Conservation (phyloP, 306 rosid genomes). For the Cercis canadensis region DNA sequence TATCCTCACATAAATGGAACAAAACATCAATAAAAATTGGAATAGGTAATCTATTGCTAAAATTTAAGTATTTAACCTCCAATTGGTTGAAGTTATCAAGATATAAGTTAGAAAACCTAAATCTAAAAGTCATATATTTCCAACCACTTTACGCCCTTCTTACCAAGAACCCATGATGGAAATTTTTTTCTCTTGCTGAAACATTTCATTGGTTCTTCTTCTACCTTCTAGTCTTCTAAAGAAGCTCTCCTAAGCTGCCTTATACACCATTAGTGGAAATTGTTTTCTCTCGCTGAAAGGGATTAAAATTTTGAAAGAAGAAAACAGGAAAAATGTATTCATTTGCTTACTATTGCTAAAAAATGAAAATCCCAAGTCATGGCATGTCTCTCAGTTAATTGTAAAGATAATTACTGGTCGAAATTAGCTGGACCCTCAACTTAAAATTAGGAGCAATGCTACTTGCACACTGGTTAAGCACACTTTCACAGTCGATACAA, state of each 20-base stretch:
- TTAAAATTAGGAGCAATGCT: not conserved
- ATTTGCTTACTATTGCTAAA: not conserved
- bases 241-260: not conserved
- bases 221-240: not conserved
- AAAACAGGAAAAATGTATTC: too few species aligned
- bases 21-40: slow-evolving; percentile 1
- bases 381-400: too few species aligned
- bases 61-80: not conserved
- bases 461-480: not conserved
- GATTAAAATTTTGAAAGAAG: too few species aligned
- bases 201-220: slow-evolving; percentile 1
- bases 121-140: slow-evolving; percentile 6
- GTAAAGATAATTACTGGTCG: not conserved
- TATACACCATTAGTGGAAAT: not conserved
- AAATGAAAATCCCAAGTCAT: not conserved
- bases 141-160: slow-evolving; percentile 1
- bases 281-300: too few species aligned
- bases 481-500: not conserved
- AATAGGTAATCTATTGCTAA: not conserved
- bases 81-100: not conserved
- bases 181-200: not conserved
- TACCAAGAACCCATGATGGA: slow-evolving; percentile 1
- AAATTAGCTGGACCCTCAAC: not conserved
- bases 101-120: slow-evolving; percentile 7
- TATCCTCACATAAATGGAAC: not conserved